Evolutionary conservation across 495 filamentous ascomycete genomes (phyloP).

Genomic region (Penicillium simplicissimum): DNA sequence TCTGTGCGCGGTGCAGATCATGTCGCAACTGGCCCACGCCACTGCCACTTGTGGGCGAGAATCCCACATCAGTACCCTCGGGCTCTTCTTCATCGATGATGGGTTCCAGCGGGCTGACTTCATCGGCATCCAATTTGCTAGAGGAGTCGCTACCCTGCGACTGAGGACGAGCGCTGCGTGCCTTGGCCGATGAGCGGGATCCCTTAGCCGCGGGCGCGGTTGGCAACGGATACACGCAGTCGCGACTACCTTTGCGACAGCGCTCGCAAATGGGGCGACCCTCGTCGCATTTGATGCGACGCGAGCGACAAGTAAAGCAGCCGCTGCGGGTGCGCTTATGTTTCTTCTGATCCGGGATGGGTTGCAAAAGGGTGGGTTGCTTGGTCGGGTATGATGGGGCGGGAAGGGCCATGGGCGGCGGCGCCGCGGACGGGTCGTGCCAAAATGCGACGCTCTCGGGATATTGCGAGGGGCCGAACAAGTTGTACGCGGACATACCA

Average conservation of each 20-base stretch:
- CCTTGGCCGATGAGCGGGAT: conserved; percentile 45
- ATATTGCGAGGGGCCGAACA: conserved; percentile 42
- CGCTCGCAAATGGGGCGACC: conserved; percentile 82
- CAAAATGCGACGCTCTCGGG: conserved; percentile 47
- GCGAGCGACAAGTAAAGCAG: conserved; percentile 88
- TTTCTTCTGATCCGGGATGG: conserved; percentile 72
- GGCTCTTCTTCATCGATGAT: conserved; percentile 63
- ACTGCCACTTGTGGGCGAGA: conserved; percentile 30
- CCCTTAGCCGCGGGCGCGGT: conserved; percentile 43
- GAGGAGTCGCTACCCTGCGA: conserved; percentile 52
- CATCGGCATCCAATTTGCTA: conserved; percentile 46
- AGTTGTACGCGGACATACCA: conserved; percentile 36
- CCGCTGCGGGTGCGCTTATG: conserved; percentile 91
- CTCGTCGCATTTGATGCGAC: conserved; percentile 94
- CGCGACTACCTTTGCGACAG: conserved; percentile 81
- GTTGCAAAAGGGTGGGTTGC: conserved; percentile 34
- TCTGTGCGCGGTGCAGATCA: conserved; percentile 33
- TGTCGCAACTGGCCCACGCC: conserved; percentile 26
- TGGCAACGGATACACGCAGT: conserved; percentile 79
- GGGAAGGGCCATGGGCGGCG: conserved; percentile 24
- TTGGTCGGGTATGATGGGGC: conserved; percentile 33
- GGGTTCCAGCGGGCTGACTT: conserved; percentile 53
- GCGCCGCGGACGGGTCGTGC: conserved; percentile 38
- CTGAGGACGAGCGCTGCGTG: conserved; percentile 43
- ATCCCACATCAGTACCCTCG: conserved; percentile 29